Conservation (phyloP, 371 early-diverging fungal genomes). For the Apophysomyces trapeziformis region DNA sequence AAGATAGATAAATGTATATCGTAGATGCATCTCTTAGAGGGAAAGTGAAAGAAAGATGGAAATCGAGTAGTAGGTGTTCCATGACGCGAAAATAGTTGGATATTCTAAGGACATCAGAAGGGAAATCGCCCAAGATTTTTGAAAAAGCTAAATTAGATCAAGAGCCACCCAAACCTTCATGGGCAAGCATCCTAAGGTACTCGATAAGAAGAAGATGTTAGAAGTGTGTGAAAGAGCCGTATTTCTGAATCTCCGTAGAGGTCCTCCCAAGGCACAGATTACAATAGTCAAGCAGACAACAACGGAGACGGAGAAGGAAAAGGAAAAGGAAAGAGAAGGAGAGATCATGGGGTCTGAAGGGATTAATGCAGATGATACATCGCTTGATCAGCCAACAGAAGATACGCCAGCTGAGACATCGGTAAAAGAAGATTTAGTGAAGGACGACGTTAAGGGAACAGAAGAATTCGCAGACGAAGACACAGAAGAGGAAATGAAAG, state of each 20-base stretch:
- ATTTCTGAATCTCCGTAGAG: slow-evolving; percentile 9
- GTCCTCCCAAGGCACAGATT: slow-evolving; percentile 14
- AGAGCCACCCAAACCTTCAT: slow-evolving; percentile 52
- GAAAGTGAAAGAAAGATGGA: slow-evolving; percentile 25
- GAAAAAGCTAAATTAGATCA: not conserved
- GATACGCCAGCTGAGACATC: not conserved
- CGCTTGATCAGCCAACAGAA: not conserved
- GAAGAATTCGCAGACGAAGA: not conserved
- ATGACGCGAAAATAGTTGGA: not conserved
- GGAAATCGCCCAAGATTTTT: slow-evolving; percentile 22
- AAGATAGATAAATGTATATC: slow-evolving; percentile 10
- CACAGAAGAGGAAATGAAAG: not conserved
- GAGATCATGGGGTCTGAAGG: not conserved
- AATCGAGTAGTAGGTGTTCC: slow-evolving; percentile 9
- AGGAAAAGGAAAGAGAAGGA: slow-evolving; percentile 2
- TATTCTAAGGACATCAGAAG: slow-evolving; percentile 18
- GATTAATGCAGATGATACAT: slow-evolving; percentile 3
- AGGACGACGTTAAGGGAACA: not conserved
- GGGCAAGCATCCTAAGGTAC: slow-evolving; percentile 83
- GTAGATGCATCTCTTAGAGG: slow-evolving; percentile 10
- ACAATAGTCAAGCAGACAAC: not conserved
- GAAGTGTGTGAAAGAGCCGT: not conserved
- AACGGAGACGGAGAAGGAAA: not conserved
- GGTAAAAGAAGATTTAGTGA: not conserved
- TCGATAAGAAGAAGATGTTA: slow-evolving; percentile 18